These are phyloP conservation scores for Talaromyces sp. DNA, from an alignment of 2,329 filamentous ascomycete species.

Conservation along the genomic window DNA sequence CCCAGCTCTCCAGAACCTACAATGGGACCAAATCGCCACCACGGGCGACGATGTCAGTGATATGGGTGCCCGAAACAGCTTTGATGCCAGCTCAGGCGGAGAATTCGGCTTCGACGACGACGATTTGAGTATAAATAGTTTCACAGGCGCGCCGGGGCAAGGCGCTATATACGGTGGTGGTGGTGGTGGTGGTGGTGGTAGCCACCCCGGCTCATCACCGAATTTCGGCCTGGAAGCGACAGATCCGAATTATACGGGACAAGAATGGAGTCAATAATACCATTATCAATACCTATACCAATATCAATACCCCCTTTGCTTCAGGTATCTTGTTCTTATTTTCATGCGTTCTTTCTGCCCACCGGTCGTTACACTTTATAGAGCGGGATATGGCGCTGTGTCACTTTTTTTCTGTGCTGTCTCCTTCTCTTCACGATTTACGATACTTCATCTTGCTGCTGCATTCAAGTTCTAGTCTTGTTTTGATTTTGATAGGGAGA, in stretches of 20 bases:
- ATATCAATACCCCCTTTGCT: slow-evolving; percentile 9
- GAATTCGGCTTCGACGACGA: slow-evolving; percentile 47
- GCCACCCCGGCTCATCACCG: slow-evolving; percentile 20
- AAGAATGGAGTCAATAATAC: slow-evolving; percentile 30
- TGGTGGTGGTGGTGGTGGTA: slow-evolving; percentile 19
- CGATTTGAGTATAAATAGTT: slow-evolving; percentile 31
- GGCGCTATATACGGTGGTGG: slow-evolving; percentile 31
- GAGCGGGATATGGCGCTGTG: slow-evolving; percentile 7
- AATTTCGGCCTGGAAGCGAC: slow-evolving; percentile 34
- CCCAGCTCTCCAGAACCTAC: slow-evolving; percentile 84
- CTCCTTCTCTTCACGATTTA: background rate
- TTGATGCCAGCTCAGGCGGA: slow-evolving; percentile 46
- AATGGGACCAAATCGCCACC: slow-evolving; percentile 73
- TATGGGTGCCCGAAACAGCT: slow-evolving; percentile 64
- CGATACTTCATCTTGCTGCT: background rate
- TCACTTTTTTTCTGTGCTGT: background rate
- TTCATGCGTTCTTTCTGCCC: background rate
- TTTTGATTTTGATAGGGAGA: background rate
- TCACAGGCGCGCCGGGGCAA: slow-evolving; percentile 30
- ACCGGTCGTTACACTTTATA: slow-evolving; percentile 11
- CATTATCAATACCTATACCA: background rate
- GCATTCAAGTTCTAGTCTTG: background rate
- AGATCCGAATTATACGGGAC: slow-evolving; percentile 29
- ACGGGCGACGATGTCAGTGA: slow-evolving; percentile 56
- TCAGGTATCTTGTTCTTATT: background rate